Evolutionary conservation across 2,329 filamentous ascomycete genomes (phyloP).

Genomic region (Sclerotinia nivalis): DNA sequence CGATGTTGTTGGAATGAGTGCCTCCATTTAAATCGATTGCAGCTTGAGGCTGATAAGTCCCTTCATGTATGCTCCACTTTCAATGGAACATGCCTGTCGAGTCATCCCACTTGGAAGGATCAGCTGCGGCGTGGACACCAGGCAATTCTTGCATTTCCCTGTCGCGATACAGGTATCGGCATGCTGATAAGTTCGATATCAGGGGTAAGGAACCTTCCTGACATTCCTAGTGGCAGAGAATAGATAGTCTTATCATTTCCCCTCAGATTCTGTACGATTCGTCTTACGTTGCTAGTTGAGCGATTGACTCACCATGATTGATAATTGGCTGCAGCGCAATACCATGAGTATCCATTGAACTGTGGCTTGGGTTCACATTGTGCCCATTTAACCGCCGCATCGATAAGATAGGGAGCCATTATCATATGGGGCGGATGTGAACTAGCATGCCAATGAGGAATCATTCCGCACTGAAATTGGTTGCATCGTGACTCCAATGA

Average conservation of each 20-base stretch:
- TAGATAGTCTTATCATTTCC: background rate
- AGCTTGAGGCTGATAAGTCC: background rate
- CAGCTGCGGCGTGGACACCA: background rate
- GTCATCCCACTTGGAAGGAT: background rate
- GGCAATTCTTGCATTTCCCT: background rate
- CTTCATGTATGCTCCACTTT: background rate
- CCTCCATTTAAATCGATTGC: background rate
- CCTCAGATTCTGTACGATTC: background rate
- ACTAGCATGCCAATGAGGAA: background rate
- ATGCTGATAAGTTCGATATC: background rate
- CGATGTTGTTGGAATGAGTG: background rate
- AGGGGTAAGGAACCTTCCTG: background rate
- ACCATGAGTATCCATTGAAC: background rate
- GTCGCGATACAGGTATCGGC: background rate
- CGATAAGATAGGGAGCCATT: background rate
- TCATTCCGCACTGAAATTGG: background rate
- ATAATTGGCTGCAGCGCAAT: background rate
- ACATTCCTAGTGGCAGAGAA: background rate
- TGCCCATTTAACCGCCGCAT: background rate
- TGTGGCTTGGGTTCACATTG: background rate
- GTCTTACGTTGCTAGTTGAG: background rate
- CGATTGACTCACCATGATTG: too few species aligned
- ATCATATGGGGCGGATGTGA: background rate
- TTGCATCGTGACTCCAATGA: background rate
- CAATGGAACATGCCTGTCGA: background rate